A percentile compares a stretch with the other conserved stretches of the same genome.
phyloP scores from a whole-genome alignment of 2,329 filamentous ascomycete genomes.

The Ascochyta koolunga region DNA sequence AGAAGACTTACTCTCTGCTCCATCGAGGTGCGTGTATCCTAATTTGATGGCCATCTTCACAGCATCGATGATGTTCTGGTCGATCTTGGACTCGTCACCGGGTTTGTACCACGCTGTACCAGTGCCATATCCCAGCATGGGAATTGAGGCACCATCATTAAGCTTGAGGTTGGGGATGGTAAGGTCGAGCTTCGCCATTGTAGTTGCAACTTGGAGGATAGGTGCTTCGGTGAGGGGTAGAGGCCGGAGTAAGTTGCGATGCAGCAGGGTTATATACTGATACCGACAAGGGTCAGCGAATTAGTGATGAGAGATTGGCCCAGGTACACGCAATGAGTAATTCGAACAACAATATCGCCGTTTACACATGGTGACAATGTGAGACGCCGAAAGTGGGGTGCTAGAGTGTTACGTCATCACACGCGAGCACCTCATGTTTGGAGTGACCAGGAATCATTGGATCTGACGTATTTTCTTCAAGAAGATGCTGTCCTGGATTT shows the following conservation, averaged over 20 bases:
- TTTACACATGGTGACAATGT: conserved; percentile 14
- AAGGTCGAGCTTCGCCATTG: conserved; percentile 52
- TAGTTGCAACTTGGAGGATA: background rate
- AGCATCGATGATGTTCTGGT: conserved; percentile 62
- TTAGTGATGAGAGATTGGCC: background rate
- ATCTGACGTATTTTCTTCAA: background rate
- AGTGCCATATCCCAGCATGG: conserved; percentile 74
- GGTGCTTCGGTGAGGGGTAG: background rate
- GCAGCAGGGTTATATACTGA: background rate
- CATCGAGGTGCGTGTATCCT: conserved; percentile 77
- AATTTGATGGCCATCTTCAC: conserved; percentile 68
- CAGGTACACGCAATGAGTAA: conserved; percentile 5
- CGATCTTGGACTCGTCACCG: conserved; percentile 57
- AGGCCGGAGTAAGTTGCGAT: background rate
- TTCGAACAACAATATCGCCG: conserved; percentile 14
- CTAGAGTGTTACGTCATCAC: conserved; percentile 10
- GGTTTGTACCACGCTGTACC: conserved; percentile 71
- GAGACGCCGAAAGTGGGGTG: conserved; percentile 14
- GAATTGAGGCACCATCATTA: conserved; percentile 75
- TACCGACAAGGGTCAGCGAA: background rate
- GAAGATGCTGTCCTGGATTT: background rate
- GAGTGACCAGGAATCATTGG: background rate
- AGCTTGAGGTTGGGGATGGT: conserved; percentile 69
- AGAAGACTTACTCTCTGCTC: conserved; percentile 66
- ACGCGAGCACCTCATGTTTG: background rate